Conservation (phyloP, 1,284 basidiomycete species). For the Leccinum variabile region DNA sequence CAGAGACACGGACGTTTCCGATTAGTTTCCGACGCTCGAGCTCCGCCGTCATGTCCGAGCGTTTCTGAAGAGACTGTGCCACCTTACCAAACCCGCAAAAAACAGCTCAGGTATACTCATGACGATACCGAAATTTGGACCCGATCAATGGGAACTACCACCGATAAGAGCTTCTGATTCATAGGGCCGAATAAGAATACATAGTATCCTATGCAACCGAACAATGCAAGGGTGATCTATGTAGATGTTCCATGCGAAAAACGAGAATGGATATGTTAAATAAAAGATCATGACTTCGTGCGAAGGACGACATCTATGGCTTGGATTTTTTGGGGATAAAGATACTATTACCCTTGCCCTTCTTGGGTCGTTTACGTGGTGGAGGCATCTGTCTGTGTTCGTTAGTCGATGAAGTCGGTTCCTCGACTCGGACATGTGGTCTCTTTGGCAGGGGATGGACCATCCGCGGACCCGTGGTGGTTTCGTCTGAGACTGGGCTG, state of each 20-base stretch:
- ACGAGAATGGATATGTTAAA: background rate
- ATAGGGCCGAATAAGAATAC: constrained; percentile 22
- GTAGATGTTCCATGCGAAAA: constrained; percentile 6
- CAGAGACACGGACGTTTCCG: no score
- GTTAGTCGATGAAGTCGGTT: constrained; percentile 18
- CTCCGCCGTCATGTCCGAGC: no score
- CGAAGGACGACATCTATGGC: constrained; percentile 17
- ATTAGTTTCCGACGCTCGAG: no score
- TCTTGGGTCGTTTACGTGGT: constrained; percentile 42
- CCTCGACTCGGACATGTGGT: constrained; percentile 12
- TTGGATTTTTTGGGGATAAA: constrained; percentile 50
- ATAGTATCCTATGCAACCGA: constrained; percentile 12
- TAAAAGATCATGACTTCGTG: background rate
- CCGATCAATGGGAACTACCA: constrained; percentile 83
- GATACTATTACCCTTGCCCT: constrained; percentile 40
- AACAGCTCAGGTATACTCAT: constrained; percentile 63
- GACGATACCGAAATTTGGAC: constrained; percentile 82
- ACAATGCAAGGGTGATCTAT: constrained; percentile 9
- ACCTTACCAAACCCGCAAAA: constrained; percentile 77
- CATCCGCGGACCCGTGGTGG: background rate
- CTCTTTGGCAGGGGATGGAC: constrained; percentile 24
- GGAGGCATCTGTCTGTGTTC: constrained; percentile 18
- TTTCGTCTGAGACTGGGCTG: constrained; percentile 3
- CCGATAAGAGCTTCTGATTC: constrained; percentile 52
- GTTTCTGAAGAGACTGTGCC: no score